These are phyloP conservation scores for Puccinia polysora DNA, from an alignment of 1,284 basidiomycete species.

Conservation along the genomic window DNA sequence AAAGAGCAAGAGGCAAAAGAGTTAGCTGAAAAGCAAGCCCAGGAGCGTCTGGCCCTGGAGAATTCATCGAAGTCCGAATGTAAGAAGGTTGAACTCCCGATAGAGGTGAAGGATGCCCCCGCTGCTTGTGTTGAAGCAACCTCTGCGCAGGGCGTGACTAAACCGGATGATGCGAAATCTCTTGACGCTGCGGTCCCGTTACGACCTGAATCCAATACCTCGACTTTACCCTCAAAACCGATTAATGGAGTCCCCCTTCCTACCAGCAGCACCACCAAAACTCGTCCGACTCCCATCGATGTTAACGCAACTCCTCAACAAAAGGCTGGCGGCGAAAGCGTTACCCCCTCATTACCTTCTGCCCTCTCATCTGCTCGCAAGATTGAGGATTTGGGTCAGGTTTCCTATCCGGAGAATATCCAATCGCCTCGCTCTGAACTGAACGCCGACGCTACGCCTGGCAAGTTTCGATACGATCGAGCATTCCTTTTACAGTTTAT, in stretches of 20 bases:
- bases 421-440: slow-evolving; percentile 78
- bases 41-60: neutral
- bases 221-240: slow-evolving; percentile 45
- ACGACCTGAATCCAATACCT: slow-evolving; percentile 10
- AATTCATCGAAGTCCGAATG: slow-evolving; percentile 42
- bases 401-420: slow-evolving; percentile 79
- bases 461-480: slow-evolving; percentile 95
- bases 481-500: slow-evolving; percentile 98
- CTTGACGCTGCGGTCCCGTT: slow-evolving; percentile 12
- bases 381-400: slow-evolving; percentile 74
- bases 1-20: slow-evolving; percentile 14
- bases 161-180: slow-evolving; percentile 14
- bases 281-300: slow-evolving; percentile 37
- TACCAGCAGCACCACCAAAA: slow-evolving; percentile 46
- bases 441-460: slow-evolving; percentile 72
- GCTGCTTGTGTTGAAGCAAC: neutral
- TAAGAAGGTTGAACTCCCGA: neutral
- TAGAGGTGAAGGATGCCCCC: neutral
- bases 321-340: slow-evolving; percentile 9
- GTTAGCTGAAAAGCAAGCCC: slow-evolving; percentile 17
- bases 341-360: slow-evolving; percentile 38
- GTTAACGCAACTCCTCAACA: slow-evolving; percentile 28
- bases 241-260: slow-evolving; percentile 25
- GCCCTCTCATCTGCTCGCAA: slow-evolving; percentile 58
- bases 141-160: slow-evolving; percentile 40